phyloP scores from a whole-genome alignment of 2,329 filamentous ascomycete genomes.

The Aspergillus fumigatiaffinis region DNA sequence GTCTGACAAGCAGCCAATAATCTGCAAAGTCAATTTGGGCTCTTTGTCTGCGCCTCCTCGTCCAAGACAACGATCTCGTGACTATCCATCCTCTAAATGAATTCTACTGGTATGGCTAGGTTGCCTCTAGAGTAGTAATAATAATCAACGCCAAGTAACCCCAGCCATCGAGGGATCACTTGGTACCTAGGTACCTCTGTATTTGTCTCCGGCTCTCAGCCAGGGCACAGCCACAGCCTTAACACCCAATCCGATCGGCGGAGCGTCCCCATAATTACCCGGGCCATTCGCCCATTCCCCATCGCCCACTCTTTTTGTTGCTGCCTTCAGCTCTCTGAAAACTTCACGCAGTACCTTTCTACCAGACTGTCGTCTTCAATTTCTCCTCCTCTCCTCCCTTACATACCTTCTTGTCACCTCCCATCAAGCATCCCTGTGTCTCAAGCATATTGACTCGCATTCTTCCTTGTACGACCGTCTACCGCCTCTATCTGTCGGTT shows the following conservation, averaged over 20 bases:
- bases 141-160: slow-evolving; percentile 8
- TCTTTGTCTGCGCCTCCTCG: background rate
- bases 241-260: slow-evolving; percentile 8
- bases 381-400: slow-evolving; percentile 6
- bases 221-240: slow-evolving; percentile 3
- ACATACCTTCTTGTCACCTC: slow-evolving; percentile 2
- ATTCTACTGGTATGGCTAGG: too few relatives aligned
- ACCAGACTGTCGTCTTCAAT: slow-evolving; percentile 8
- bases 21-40: too few relatives aligned
- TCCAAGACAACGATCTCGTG: background rate
- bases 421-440: background rate
- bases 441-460: background rate
- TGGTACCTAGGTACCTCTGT: too few relatives aligned
- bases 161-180: background rate
- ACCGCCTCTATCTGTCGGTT: background rate
- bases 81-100: background rate
- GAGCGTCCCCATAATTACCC: slow-evolving; percentile 9
- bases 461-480: background rate
- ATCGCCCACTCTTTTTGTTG: slow-evolving; percentile 19
- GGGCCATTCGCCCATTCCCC: slow-evolving; percentile 8
- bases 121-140: background rate
- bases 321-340: slow-evolving; percentile 13
- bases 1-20: background rate
- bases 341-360: background rate
- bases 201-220: slow-evolving; percentile 2